phyloP scores from a whole-genome alignment of 495 filamentous ascomycete species.

The Thozetella sp. region DNA sequence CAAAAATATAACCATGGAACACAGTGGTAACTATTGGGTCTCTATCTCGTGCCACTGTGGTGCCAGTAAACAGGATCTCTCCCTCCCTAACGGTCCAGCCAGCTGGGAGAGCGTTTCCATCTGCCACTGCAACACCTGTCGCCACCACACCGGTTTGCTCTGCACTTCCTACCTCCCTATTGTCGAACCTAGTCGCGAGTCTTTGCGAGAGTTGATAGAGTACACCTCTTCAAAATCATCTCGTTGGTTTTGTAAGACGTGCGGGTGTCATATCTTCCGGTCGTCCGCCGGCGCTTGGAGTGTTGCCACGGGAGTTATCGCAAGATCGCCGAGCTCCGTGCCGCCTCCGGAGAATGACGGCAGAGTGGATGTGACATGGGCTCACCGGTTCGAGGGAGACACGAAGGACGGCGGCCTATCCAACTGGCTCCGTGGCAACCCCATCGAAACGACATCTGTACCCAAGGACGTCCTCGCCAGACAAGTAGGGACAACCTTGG shows the following conservation, averaged over 20 bases:
- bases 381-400: conserved; percentile 50
- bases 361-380: too few relatives aligned
- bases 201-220: not conserved
- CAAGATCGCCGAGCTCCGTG: conserved; percentile 12
- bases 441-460: conserved; percentile 1
- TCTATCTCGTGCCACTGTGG: not conserved
- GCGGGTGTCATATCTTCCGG: conserved; percentile 65
- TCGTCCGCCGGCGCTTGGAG: conserved; percentile 28
- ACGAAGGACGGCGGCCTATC: conserved; percentile 62
- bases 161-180: conserved; percentile 53
- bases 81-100: conserved; percentile 28
- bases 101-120: conserved; percentile 34
- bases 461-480: not conserved
- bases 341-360: not conserved
- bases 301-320: conserved; percentile 31
- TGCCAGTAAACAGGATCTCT: not conserved
- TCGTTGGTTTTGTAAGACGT: conserved; percentile 60
- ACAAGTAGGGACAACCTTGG: conserved; percentile 3
- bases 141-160: conserved; percentile 59
- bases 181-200: not conserved
- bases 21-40: too few relatives aligned
- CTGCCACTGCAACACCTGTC: conserved; percentile 69
- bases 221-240: not conserved
- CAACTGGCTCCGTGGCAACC: conserved; percentile 39
- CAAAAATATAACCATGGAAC: too few relatives aligned